A percentile compares a stretch with the other conserved stretches of the same genome.
Evolutionary conservation across 345 rosid species (phyloP).

Genomic region (Salix koriyanagi): DNA sequence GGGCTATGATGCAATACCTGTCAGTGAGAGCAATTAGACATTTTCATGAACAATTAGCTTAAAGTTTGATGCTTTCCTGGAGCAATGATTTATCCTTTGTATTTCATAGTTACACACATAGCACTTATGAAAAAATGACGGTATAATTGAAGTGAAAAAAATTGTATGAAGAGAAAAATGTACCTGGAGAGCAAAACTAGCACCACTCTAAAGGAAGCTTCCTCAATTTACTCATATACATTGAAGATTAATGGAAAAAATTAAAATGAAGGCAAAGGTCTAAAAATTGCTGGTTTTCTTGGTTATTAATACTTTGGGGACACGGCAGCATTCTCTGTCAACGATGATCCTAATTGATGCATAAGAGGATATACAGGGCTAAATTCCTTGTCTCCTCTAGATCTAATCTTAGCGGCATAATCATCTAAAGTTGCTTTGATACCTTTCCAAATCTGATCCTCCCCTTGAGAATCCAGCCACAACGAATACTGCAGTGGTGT

Average conservation of each 20-base stretch:
- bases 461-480: conserved; percentile 94
- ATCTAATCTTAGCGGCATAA: conserved; percentile 67
- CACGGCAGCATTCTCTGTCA: conserved; percentile 35
- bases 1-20: neutral
- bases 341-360: conserved; percentile 78
- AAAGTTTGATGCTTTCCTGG: neutral
- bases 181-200: neutral
- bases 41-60: neutral
- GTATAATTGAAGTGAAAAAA: neutral
- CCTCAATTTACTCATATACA: neutral
- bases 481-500: conserved; percentile 77
- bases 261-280: neutral
- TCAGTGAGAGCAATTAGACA: neutral
- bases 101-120: neutral
- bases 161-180: neutral
- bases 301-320: conserved; percentile 3
- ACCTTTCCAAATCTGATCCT: conserved; percentile 99
- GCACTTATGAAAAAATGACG: neutral
- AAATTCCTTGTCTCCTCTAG: conserved; percentile 96
- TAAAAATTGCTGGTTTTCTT: neutral
- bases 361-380: conserved; percentile 93
- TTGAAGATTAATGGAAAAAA: neutral
- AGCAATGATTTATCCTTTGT: neutral
- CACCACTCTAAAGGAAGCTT: neutral
- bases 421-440: conserved; percentile 92